Evolutionary conservation across 495 filamentous ascomycete species (phyloP).

Genomic region (Saxophila tyrrhenica): DNA sequence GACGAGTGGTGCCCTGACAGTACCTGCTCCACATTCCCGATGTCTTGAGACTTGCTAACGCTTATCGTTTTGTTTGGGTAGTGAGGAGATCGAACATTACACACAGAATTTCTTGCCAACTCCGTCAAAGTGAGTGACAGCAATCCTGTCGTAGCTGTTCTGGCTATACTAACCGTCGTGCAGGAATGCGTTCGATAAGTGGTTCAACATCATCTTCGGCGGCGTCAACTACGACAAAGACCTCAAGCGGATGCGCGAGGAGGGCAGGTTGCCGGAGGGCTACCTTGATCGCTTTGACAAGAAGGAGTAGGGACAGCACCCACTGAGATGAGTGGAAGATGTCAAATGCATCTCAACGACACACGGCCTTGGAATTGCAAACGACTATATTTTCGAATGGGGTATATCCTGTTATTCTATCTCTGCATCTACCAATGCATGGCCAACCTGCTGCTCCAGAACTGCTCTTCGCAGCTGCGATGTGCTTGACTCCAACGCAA

Average conservation of each 20-base stretch:
- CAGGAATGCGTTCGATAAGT: constrained; percentile 22
- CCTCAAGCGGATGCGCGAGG: background rate
- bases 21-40: too few species aligned
- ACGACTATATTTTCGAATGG: too few species aligned
- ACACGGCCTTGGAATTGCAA: too few species aligned
- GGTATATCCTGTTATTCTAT: too few species aligned
- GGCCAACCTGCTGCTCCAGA: too few species aligned
- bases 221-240: background rate
- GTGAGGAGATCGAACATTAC: constrained; percentile 65
- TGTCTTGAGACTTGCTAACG: too few species aligned
- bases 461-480: too few species aligned
- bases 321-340: background rate
- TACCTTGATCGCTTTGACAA: background rate
- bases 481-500: background rate
- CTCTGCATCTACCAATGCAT: too few species aligned
- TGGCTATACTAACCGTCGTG: background rate
- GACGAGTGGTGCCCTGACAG: too few species aligned
- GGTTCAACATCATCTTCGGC: constrained; percentile 26
- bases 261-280: background rate
- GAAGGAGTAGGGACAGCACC: background rate
- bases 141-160: constrained; percentile 10
- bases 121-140: constrained; percentile 47
- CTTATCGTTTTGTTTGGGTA: too few species aligned
- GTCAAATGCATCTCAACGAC: too few species aligned
- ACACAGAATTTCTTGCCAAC: constrained; percentile 47